Percentiles rank a stretch among this genome's conserved stretches.
These are phyloP conservation scores for Macrophomina tecta DNA, from an alignment of 2,329 filamentous ascomycete genomes.

Conservation along the genomic window DNA sequence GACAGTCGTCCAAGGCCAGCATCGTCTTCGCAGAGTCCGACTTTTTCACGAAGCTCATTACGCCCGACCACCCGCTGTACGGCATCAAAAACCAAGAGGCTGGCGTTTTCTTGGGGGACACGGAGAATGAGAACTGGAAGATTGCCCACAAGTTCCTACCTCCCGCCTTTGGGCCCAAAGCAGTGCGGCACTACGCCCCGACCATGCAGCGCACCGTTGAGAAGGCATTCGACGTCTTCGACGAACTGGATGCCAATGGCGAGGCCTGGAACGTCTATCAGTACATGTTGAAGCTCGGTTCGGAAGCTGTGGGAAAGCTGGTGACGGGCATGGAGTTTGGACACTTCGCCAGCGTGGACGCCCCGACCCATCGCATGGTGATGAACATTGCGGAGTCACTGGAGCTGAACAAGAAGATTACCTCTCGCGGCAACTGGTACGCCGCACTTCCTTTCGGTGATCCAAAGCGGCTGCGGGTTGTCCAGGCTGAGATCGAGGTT, in stretches of 20 bases:
- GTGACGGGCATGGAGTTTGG: slow-evolving; percentile 53
- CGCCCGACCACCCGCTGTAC: slow-evolving; percentile 38
- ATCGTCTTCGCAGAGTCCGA: slow-evolving; percentile 43
- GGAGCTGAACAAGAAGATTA: slow-evolving; percentile 65
- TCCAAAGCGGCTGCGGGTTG: slow-evolving; percentile 51
- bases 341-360: slow-evolving; percentile 52
- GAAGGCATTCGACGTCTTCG: slow-evolving; percentile 56
- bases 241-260: slow-evolving; percentile 54
- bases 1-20: slow-evolving; percentile 28
- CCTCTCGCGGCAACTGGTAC: slow-evolving; percentile 63
- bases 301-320: slow-evolving; percentile 53
- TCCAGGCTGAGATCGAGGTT: slow-evolving; percentile 31
- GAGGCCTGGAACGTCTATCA: slow-evolving; percentile 57
- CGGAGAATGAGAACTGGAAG: slow-evolving; percentile 57
- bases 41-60: slow-evolving; percentile 52
- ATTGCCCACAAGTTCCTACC: slow-evolving; percentile 67
- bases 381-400: slow-evolving; percentile 57
- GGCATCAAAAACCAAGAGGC: slow-evolving; percentile 41
- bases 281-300: slow-evolving; percentile 57
- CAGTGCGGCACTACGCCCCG: slow-evolving; percentile 65
- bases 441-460: slow-evolving; percentile 63
- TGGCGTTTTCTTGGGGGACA: slow-evolving; percentile 50
- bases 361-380: slow-evolving; percentile 60
- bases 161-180: slow-evolving; percentile 64
- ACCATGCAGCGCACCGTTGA: slow-evolving; percentile 64